A percentile compares a stretch with the other conserved stretches of the same genome.
Evolutionary conservation across 805 yeast species (phyloP).

Genomic region (Saccharomyces paradoxus): DNA sequence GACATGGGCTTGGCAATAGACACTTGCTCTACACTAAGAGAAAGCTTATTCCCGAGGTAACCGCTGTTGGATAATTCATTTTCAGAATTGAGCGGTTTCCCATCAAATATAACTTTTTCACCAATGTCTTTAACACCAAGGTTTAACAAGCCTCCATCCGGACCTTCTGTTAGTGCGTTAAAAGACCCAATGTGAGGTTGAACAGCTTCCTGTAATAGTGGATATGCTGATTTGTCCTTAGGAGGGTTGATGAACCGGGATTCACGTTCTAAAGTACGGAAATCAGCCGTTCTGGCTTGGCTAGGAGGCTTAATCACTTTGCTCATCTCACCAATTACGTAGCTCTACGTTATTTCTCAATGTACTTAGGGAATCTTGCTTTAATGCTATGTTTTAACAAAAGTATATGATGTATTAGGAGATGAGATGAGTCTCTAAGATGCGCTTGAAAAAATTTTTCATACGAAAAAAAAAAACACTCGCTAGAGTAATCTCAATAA

Average conservation of each 20-base stretch:
- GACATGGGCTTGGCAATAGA: conserved; percentile 73
- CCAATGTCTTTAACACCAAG: conserved; percentile 87
- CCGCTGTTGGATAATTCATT: conserved; percentile 36
- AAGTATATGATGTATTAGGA: neutral
- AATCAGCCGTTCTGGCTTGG: conserved; percentile 35
- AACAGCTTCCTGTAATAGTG: conserved; percentile 80
- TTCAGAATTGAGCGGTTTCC: conserved; percentile 25
- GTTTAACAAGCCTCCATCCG: conserved; percentile 76
- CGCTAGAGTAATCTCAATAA: neutral
- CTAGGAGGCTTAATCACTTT: conserved; percentile 24
- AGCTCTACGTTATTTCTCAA: neutral
- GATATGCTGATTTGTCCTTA: conserved; percentile 72
- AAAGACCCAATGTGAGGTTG: conserved; percentile 94
- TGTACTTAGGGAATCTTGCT: neutral
- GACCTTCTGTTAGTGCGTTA: conserved; percentile 87
- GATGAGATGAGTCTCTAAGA: neutral
- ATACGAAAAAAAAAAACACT: neutral
- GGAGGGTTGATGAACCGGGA: conserved; percentile 82
- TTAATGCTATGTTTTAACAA: neutral
- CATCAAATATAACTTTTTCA: conserved; percentile 73
- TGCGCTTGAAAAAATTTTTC: neutral
- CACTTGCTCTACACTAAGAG: conserved; percentile 80
- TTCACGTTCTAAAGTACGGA: conserved; percentile 79
- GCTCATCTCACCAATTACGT: conserved; percentile 18
- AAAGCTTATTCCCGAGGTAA: conserved; percentile 76